Conservation (phyloP, 306 rosid species). For the Alnus glutinosa region DNA sequence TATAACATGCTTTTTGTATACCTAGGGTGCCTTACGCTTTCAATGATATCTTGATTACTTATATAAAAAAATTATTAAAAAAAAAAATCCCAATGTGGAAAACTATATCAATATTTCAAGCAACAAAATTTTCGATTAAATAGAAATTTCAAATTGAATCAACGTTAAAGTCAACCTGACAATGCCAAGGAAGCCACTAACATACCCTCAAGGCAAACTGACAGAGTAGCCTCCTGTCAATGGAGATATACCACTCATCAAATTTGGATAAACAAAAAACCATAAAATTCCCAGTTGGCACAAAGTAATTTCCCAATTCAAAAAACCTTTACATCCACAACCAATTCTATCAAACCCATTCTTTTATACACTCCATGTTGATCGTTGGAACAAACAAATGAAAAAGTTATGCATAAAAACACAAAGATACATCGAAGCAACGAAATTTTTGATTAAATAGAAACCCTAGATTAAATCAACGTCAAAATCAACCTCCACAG, state of each 20-base stretch:
- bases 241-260: conserved; percentile 82
- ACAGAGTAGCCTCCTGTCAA: conserved; percentile 74
- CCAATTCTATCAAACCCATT: background rate
- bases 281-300: conserved; percentile 11
- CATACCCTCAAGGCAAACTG: conserved; percentile 78
- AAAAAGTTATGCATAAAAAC: background rate
- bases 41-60: background rate
- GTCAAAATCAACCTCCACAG: conserved; percentile 30
- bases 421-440: background rate
- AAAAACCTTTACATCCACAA: background rate
- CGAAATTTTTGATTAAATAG: conserved; percentile 17
- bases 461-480: conserved; percentile 17
- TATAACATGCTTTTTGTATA: conserved; percentile 43
- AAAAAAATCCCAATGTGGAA: conserved; percentile 82
- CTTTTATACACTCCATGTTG: background rate
- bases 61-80: background rate
- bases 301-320: background rate
- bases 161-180: conserved; percentile 28
- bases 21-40: too few relatives aligned
- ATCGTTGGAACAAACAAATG: background rate
- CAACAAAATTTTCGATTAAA: conserved; percentile 7
- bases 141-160: conserved; percentile 20
- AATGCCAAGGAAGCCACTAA: conserved; percentile 18
- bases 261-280: conserved; percentile 45
- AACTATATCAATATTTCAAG: conserved; percentile 62